Conservation (phyloP, 2,329 filamentous ascomycete genomes). For the Cercospora janseana region DNA sequence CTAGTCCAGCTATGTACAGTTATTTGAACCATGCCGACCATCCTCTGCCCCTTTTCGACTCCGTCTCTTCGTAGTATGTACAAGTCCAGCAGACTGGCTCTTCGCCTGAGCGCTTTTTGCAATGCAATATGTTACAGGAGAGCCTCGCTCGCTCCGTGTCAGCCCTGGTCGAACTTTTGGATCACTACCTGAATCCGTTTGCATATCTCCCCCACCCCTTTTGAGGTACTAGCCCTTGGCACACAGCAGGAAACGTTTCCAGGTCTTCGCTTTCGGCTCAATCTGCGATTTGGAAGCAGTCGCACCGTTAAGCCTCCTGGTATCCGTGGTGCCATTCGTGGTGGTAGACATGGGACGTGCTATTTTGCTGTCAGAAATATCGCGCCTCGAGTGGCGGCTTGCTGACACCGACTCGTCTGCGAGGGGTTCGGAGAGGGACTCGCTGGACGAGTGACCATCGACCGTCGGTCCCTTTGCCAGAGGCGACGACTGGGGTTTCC, state of each 20-base stretch:
- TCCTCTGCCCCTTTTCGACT: too few species aligned
- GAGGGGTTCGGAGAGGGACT: background rate
- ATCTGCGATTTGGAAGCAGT: background rate
- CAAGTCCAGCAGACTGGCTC: too few species aligned
- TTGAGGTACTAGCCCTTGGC: slow-evolving; percentile 1
- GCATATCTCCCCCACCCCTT: too few species aligned
- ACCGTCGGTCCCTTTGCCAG: slow-evolving; percentile 5
- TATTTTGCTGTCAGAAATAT: slow-evolving; percentile 14
- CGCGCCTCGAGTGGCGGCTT: slow-evolving; percentile 1
- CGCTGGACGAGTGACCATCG: background rate
- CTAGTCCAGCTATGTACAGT: too few species aligned
- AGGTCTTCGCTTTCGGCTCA: slow-evolving; percentile 5
- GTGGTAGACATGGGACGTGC: slow-evolving; percentile 14
- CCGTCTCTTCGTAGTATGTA: too few species aligned
- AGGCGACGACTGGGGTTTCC: slow-evolving; percentile 9
- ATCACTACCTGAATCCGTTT: too few species aligned
- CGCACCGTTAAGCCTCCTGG: background rate
- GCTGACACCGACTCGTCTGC: background rate
- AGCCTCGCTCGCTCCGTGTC: too few species aligned
- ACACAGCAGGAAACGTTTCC: slow-evolving; percentile 17
- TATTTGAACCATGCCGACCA: too few species aligned
- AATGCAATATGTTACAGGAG: too few species aligned
- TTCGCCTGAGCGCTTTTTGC: too few species aligned
- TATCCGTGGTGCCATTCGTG: slow-evolving; percentile 11
- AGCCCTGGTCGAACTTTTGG: too few species aligned